Evolutionary conservation across 1,139 yeast genomes (phyloP).

Genomic region (Yamadazyma pseudoaaseri): DNA sequence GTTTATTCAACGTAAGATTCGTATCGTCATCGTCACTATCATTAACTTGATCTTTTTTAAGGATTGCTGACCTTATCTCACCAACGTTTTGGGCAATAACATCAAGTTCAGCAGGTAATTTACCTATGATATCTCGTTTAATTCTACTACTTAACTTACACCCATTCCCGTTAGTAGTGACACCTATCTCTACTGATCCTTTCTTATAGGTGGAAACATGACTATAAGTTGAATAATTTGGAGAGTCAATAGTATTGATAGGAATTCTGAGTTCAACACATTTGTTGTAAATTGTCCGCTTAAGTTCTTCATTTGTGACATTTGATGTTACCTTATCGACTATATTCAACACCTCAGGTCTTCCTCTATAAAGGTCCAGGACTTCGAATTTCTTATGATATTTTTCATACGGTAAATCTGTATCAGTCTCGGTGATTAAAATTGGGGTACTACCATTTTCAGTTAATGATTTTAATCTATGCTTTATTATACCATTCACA

Average conservation of each 20-base stretch:
- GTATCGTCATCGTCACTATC: constrained; percentile 32
- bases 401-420: constrained; percentile 25
- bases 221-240: constrained; percentile 73
- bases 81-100: constrained; percentile 71
- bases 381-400: constrained; percentile 35
- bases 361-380: constrained; percentile 52
- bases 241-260: constrained; percentile 72
- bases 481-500: constrained; percentile 46
- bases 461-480: constrained; percentile 49
- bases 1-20: constrained; percentile 49
- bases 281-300: constrained; percentile 38
- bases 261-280: constrained; percentile 74
- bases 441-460: constrained; percentile 61
- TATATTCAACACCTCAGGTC: constrained; percentile 57
- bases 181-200: constrained; percentile 79
- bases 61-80: constrained; percentile 54
- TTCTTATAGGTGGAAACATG: constrained; percentile 67
- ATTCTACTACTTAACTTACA: constrained; percentile 82
- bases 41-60: constrained; percentile 51
- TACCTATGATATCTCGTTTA: constrained; percentile 66
- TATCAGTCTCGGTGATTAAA: constrained; percentile 31
- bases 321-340: constrained; percentile 78
- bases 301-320: constrained; percentile 31
- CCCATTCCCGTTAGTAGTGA: constrained; percentile 87
- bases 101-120: constrained; percentile 70